Base-by-base conservation (phyloP, 2,329 filamentous ascomycete genomes). In the Beauveria varroae region DNA sequence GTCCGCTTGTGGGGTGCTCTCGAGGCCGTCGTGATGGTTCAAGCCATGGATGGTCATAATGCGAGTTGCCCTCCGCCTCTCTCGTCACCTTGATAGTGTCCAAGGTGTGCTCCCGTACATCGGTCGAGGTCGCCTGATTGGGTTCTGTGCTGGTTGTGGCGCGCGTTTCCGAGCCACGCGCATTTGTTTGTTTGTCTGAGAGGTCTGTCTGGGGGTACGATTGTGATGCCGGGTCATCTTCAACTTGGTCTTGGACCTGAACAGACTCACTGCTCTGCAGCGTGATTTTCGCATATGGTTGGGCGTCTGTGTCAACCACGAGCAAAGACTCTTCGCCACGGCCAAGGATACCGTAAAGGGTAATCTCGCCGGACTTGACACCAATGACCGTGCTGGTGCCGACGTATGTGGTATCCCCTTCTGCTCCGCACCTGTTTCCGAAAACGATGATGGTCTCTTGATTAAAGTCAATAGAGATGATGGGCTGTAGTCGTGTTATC, bases 311-410 rank as follows among this genome's bases (percentile, higher is more conserved):
- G 70, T 92, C 87, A 0, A 91, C 83, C 0, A 92, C 78, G 5
- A 93, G 72, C 1, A 91, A 73, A 2, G 83, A 83, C 67, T 89
- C 85, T 60, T 89, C 85, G 1, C 82, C 85, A 16, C 89, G 86
- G 0, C 89, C 89, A 3, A 91, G 75, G 0, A 91, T 75, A 0
- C 89, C 88, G 60, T 88, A 91, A 0, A 93, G 79, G 54, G 74
- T 84, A 7, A 91, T 85, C 49, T 86, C 83, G 0, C 87, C 89
- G 5, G 78, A 73, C 12, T 83, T 77, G 34, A 93, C 82, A 3
- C 86, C 85, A 40, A 93, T 72, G 0, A 93, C 86, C 0, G 86
- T 82, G 63, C 87, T 91, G 0, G 87, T 91, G 0, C 90, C 90
- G 0, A 89, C 87, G 71, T 91, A 95, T 0, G 84, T 80, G 0